Conservation (phyloP, 202 grass and related monocot genomes). For the Schoenoplectus triqueter region DNA sequence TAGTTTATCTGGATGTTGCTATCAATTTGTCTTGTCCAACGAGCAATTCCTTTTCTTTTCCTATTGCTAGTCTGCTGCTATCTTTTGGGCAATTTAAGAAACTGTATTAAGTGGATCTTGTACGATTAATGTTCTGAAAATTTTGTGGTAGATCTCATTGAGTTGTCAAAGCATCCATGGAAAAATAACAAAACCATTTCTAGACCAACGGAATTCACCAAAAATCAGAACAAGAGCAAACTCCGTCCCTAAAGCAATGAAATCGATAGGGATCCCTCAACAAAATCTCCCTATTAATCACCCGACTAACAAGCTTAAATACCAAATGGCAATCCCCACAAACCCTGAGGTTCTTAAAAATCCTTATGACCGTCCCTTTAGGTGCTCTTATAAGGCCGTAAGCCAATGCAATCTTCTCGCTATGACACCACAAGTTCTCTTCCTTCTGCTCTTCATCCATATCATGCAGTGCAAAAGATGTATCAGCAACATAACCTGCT, state of each 20-base stretch:
- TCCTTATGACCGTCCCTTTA: conserved; percentile 51
- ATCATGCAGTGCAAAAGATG: conserved; percentile 72
- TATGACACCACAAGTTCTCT: conserved; percentile 79
- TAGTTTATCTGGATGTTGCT: neutral
- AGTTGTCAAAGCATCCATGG: no score
- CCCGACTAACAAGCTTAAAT: conserved; percentile 72
- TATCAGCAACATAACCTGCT: conserved; percentile 62
- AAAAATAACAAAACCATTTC: neutral
- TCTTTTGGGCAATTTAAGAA: no score
- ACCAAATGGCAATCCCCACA: conserved; percentile 84
- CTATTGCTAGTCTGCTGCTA: no score
- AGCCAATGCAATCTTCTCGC: conserved; percentile 80
- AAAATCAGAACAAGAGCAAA: conserved; percentile 82
- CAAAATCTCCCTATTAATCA: conserved; percentile 57
- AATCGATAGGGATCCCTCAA: conserved; percentile 83
- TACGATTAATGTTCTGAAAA: no score
- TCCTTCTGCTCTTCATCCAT: conserved; percentile 86
- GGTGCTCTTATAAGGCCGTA: conserved; percentile 59
- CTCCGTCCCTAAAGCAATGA: conserved; percentile 69
- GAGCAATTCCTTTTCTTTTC: no score
- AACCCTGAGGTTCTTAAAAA: conserved; percentile 88
- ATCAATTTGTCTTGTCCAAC: no score
- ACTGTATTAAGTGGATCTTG: no score
- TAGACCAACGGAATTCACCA: conserved; percentile 51
- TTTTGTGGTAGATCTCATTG: no score